Evolutionary conservation across 2,329 filamentous ascomycete genomes (phyloP).

Genomic region (Fusarium dlaminii): DNA sequence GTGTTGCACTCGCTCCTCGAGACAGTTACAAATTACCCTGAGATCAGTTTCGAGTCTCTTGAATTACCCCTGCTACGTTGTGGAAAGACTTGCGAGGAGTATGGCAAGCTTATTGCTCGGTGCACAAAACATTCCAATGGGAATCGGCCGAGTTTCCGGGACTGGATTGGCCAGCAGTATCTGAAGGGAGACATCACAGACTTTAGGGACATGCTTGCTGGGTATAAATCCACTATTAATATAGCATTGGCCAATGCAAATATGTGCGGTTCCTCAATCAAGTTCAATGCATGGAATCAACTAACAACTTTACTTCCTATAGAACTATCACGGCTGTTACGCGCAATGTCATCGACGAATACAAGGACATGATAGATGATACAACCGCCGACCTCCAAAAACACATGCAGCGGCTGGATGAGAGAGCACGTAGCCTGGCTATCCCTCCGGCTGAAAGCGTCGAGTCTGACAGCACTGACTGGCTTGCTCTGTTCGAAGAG

Average conservation of each 20-base stretch:
- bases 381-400: constrained; percentile 21
- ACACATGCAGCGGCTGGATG: constrained; percentile 15
- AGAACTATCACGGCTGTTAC: constrained; percentile 3
- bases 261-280: constrained; percentile 9
- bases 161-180: constrained; percentile 56
- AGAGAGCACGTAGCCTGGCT: constrained; percentile 10
- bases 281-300: neutral
- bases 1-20: constrained; percentile 48
- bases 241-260: constrained; percentile 36
- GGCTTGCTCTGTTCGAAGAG: constrained; percentile 36
- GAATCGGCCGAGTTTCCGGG: constrained; percentile 52
- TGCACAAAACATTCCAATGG: constrained; percentile 48
- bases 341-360: constrained; percentile 6
- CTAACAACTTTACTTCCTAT: neutral
- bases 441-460: neutral
- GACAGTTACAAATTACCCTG: constrained; percentile 25
- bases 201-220: constrained; percentile 52
- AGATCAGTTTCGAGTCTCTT: constrained; percentile 25
- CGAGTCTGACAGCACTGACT: constrained; percentile 18
- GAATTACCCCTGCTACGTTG: constrained; percentile 52
- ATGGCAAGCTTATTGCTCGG: constrained; percentile 48
- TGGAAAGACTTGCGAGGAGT: constrained; percentile 55
- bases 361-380: constrained; percentile 21
- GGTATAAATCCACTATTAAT: constrained; percentile 49
- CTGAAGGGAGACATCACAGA: constrained; percentile 54